A percentile compares a stretch with the other conserved stretches of the same genome.
Evolutionary conservation across 345 rosid genomes (phyloP).

Genomic region (Salix viminalis): DNA sequence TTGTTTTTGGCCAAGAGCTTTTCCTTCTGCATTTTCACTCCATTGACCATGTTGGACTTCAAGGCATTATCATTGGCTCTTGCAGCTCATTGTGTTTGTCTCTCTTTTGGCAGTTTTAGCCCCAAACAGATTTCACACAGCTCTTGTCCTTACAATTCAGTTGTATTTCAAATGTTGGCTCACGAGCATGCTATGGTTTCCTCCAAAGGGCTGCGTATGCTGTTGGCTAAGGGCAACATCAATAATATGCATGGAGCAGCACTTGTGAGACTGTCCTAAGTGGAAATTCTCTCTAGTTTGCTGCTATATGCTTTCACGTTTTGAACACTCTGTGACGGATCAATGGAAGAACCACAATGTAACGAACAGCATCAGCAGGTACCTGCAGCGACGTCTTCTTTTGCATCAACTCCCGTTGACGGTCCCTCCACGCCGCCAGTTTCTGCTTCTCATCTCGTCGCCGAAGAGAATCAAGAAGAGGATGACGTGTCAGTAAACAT

Average conservation of each 20-base stretch:
- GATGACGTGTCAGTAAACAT: constrained; percentile 1
- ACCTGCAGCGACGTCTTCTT: constrained; percentile 5
- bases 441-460: constrained; percentile 21
- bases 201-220: no score
- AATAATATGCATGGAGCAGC: no score
- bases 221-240: no score
- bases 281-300: no score
- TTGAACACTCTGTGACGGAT: not conserved
- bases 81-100: constrained; percentile 65
- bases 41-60: constrained; percentile 73
- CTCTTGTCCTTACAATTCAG: no score
- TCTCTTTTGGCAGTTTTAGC: constrained; percentile 57
- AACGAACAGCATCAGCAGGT: not conserved
- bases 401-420: constrained; percentile 2
- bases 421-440: constrained; percentile 9
- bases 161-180: no score
- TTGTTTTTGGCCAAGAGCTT: constrained; percentile 73
- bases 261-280: no score
- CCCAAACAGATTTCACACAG: constrained; percentile 18
- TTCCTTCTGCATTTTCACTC: constrained; percentile 88
- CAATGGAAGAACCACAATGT: constrained; percentile 27
- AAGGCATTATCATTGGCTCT: constrained; percentile 91
- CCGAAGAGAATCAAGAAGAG: constrained; percentile 21
- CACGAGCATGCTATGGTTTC: no score
- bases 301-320: no score